These are phyloP conservation scores for Leucocoprinus birnbaumii DNA, from an alignment of 768 basidiomycete genomes.

Conservation along the genomic window DNA sequence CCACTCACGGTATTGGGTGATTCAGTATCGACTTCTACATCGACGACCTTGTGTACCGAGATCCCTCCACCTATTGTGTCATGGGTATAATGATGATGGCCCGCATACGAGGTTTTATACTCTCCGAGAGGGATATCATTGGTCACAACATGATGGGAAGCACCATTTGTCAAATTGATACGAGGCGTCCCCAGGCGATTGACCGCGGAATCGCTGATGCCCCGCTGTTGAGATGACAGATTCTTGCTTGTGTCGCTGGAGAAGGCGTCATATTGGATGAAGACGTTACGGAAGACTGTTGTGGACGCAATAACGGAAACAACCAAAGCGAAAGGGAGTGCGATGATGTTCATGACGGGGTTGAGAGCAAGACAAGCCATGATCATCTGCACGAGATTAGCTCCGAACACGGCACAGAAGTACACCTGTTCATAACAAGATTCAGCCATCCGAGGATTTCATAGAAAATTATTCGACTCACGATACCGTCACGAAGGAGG, in stretches of 20 bases:
- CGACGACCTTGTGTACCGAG: conserved; percentile 19
- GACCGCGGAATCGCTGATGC: background rate
- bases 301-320: conserved; percentile 33
- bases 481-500: conserved; percentile 30
- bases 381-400: conserved; percentile 31
- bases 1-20: background rate
- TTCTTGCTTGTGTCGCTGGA: conserved; percentile 13
- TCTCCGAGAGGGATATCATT: conserved; percentile 20
- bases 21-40: conserved; percentile 16
- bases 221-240: conserved; percentile 3
- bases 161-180: conserved; percentile 5
- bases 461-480: conserved; percentile 10
- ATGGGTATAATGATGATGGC: background rate
- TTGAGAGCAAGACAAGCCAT: conserved; percentile 27
- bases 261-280: conserved; percentile 28
- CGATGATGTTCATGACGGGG: conserved; percentile 33
- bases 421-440: conserved; percentile 13
- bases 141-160: background rate
- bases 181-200: conserved; percentile 3
- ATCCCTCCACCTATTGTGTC: conserved; percentile 8
- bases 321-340: conserved; percentile 30
- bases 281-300: conserved; percentile 34
- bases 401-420: conserved; percentile 29
- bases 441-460: background rate
- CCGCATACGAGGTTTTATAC: conserved; percentile 15